Evolutionary conservation across 805 yeast genomes (phyloP), one percentile per base, ranked within the genome.

Genomic region (Candida coquimbonensis): DNA sequence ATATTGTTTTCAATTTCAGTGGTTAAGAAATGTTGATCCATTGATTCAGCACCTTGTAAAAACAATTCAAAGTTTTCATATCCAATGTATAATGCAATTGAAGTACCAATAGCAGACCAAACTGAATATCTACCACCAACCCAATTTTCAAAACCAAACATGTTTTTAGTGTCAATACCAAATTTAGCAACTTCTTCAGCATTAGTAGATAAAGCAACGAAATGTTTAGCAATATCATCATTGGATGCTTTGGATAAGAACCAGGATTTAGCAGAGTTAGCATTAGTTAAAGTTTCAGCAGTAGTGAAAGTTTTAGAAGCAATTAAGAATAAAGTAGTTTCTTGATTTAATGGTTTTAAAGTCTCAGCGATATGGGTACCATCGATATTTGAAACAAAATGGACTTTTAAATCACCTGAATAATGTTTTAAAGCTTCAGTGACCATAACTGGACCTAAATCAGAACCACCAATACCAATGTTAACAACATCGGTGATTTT

Each of bases 101-200:
- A 87, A 59, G 93, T 80, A 51, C 99, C 99, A 67, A 93, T 93
- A 53, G 99, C 95, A 38, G 96, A 87, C 99, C 99, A 93, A 51
- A 93, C 99, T n/a, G 99, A 93, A 82, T 93, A 93, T 71, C 99
- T 85, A 65, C 99, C 99, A 64, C 99, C 99, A 54, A 93, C 99
- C 99, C 99, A 93, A 72, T 74, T 83, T 68, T 90, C 96, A 62
- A 93, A 93, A 53, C 95, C 98, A 70, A 93, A 93, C 99, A 93
- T 93, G 77, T 93, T 93, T 67, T 81, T 84, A 65, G 96, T 81
- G 74, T 93, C 98, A 57, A 93, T 93, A 63, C 99, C 99, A 61
- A 93, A 93, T 72, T 87, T 86, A 61, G 83, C 76, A 53, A 93
- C 99, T 69, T 86, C 97, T 43, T 69, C 70, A 50, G 87, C 95